Percentiles rank a stretch among this genome's conserved stretches.
Evolutionary conservation across 805 yeast genomes (phyloP).

Genomic region (Ogataea polymorpha): DNA sequence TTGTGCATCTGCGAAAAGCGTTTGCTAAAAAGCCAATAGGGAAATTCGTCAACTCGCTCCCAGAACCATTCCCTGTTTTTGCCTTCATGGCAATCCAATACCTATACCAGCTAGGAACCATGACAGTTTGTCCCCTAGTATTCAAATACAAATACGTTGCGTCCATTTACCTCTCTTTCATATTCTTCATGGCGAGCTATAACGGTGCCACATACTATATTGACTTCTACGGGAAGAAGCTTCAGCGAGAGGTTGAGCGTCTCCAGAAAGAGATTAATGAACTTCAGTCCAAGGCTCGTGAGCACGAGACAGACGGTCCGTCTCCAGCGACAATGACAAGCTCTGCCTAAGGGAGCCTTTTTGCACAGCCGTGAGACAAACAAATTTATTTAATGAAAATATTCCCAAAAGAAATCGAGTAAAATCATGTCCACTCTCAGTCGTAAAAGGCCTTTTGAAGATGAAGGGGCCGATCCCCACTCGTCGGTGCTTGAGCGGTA

Average conservation of each 20-base stretch:
- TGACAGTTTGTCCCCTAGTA: constrained; percentile 90
- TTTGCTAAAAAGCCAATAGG: constrained; percentile 68
- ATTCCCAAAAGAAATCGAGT: neutral
- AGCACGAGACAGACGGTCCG: constrained; percentile 1
- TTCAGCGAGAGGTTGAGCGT: constrained; percentile 78
- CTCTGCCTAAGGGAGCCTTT: neutral
- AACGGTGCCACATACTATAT: constrained; percentile 95
- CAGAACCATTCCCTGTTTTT: constrained; percentile 80
- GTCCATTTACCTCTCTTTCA: constrained; percentile 60
- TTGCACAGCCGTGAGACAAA: constrained; percentile 2
- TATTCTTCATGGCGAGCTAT: constrained; percentile 78
- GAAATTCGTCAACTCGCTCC: constrained; percentile 72
- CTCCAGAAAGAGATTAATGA: constrained; percentile 69
- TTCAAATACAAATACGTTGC: constrained; percentile 67
- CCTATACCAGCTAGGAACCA: constrained; percentile 78
- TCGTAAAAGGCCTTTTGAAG: constrained; percentile 6
- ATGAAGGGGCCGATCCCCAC: constrained; percentile 29
- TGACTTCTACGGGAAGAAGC: constrained; percentile 85
- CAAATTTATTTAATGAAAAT: constrained; percentile 1
- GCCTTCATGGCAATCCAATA: constrained; percentile 87
- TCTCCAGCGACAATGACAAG: neutral
- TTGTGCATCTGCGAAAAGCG: constrained; percentile 75
- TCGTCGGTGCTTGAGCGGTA: constrained; percentile 52
- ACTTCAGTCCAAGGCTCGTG: constrained; percentile 40
- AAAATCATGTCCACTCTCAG: constrained; percentile 3